Conservation (phyloP, 2,329 filamentous ascomycete genomes). For the Exophiala bonariae region DNA sequence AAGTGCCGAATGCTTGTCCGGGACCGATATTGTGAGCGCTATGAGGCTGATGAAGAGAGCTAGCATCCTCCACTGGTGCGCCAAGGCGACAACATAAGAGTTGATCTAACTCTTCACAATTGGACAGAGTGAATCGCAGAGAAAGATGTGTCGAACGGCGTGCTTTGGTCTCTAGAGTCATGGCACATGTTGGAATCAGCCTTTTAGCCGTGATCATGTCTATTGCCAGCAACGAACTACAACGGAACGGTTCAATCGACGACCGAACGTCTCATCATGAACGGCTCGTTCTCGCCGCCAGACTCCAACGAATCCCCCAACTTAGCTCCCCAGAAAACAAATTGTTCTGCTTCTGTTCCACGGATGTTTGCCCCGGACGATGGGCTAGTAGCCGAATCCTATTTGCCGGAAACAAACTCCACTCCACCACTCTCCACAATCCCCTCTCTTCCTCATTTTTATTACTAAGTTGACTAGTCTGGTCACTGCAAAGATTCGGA, state of each 20-base stretch:
- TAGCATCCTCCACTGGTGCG: not conserved
- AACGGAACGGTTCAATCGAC: no score
- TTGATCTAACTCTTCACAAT: no score
- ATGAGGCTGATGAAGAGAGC: not conserved
- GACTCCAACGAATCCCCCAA: no score
- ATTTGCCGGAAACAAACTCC: not conserved
- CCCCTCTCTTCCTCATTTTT: conserved; percentile 6
- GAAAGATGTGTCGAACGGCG: no score
- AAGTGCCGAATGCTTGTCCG: not conserved
- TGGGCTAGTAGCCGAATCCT: no score
- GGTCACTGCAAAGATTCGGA: not conserved
- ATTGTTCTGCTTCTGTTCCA: conserved; percentile 1
- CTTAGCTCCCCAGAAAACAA: not conserved
- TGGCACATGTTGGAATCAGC: not conserved
- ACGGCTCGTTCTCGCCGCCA: no score
- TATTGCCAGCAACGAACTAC: no score
- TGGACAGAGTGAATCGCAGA: no score
- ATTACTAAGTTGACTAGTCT: not conserved
- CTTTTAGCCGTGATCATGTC: not conserved
- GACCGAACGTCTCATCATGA: no score
- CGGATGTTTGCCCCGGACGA: conserved; percentile 5
- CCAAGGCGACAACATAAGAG: not conserved
- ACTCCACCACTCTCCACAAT: no score
- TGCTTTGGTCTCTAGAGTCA: no score
- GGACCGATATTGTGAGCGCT: not conserved